These are phyloP conservation scores for Phytophthora ohioensis DNA, from an alignment of 352 stramenopile genomes.

Conservation along the genomic window DNA sequence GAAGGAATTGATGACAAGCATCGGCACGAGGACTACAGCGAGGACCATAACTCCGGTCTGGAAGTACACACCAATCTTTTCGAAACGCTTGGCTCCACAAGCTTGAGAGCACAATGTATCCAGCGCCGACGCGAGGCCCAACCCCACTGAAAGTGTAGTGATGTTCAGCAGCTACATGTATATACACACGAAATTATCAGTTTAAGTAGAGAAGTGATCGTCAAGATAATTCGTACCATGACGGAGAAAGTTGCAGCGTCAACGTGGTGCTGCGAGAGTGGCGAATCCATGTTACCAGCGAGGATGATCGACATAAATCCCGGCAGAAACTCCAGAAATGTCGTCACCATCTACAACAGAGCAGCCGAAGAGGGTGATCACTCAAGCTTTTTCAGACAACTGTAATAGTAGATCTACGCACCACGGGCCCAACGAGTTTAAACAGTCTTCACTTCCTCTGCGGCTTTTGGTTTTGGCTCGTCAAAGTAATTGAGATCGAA, in stretches of 20 bases:
- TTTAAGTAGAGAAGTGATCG: neutral
- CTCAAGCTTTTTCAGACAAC: neutral
- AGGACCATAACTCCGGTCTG: conserved; percentile 69
- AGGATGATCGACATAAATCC: conserved; percentile 58
- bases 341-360: conserved; percentile 35
- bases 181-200: neutral
- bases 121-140: conserved; percentile 69
- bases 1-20: conserved; percentile 61
- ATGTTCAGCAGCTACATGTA: conserved; percentile 15
- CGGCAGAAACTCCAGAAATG: conserved; percentile 51
- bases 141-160: conserved; percentile 50
- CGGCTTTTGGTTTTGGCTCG: conserved; percentile 17
- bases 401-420: neutral
- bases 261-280: conserved; percentile 54
- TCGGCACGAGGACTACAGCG: conserved; percentile 37
- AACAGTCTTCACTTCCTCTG: conserved; percentile 52
- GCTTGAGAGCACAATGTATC: conserved; percentile 78
- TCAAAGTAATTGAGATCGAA: neutral
- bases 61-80: conserved; percentile 80
- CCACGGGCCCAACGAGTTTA: conserved; percentile 49
- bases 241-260: conserved; percentile 55
- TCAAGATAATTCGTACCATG: conserved; percentile 36
- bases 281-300: conserved; percentile 67
- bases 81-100: conserved; percentile 53
- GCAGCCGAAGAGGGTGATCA: neutral